Percentiles rank a stretch among this genome's conserved stretches.
phyloP scores from a whole-genome alignment of 2,329 filamentous ascomycete genomes.

The Cordyceps cateniannulata region DNA sequence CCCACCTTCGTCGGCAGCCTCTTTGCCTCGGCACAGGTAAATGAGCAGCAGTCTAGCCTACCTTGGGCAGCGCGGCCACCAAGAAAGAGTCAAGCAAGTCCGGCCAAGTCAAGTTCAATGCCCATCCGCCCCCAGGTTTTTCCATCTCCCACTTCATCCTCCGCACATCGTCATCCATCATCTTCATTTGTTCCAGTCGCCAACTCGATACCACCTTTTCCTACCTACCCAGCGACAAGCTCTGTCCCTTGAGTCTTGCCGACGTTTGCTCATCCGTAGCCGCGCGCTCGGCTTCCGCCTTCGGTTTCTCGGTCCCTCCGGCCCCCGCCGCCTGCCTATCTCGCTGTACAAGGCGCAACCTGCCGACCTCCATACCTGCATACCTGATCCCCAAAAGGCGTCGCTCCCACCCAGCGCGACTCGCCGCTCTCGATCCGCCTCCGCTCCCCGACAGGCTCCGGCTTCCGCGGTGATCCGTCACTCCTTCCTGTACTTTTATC shows the following conservation, averaged over 20 bases:
- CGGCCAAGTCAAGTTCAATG: no score
- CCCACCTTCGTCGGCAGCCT: background rate
- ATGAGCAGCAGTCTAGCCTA: background rate
- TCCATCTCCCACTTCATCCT: no score
- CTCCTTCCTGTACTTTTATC: background rate
- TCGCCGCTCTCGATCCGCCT: background rate
- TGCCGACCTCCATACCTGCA: constrained; percentile 1
- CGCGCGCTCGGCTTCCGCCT: background rate
- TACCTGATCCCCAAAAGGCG: background rate
- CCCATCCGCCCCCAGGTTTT: no score
- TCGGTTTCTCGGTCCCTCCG: constrained; percentile 6
- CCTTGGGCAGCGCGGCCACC: no score
- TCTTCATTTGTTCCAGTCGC: no score
- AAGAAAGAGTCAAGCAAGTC: no score
- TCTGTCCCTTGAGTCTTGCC: background rate
- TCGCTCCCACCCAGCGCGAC: background rate
- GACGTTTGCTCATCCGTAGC: background rate
- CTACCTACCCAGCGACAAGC: background rate
- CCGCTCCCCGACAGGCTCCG: background rate
- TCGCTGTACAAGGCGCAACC: background rate
- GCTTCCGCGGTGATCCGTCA: background rate
- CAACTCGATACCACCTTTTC: background rate
- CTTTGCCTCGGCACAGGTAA: constrained; percentile 7
- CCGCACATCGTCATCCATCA: no score
- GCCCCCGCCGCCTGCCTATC: constrained; percentile 11